Evolutionary conservation across 768 basidiomycete genomes (phyloP).

Genomic region (Melanogaster broomeanus): DNA sequence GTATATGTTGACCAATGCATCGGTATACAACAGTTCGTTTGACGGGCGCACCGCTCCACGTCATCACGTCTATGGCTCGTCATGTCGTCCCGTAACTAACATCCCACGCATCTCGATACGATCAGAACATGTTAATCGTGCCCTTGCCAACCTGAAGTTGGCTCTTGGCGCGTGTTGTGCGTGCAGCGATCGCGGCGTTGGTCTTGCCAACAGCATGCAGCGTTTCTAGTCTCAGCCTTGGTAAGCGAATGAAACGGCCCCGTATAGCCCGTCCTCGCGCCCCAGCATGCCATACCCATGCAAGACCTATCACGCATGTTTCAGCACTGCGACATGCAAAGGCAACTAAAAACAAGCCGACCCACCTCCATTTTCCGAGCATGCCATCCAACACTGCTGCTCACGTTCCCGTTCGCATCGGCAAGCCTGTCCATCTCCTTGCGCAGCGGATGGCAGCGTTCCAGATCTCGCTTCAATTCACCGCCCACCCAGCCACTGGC

Average conservation of each 20-base stretch:
- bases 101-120: no score
- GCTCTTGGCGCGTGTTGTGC: no score
- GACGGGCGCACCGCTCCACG: no score
- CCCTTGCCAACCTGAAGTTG: no score
- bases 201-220: no score
- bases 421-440: conserved; percentile 71
- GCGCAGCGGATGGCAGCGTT: conserved; percentile 74
- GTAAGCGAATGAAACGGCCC: conserved; percentile 93
- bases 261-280: conserved; percentile 90
- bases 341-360: conserved; percentile 12
- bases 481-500: conserved; percentile 76
- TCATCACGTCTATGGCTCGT: no score
- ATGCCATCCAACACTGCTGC: conserved; percentile 92
- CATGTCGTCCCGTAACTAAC: no score
- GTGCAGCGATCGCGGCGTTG: no score
- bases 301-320: conserved; percentile 53
- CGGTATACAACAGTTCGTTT: no score
- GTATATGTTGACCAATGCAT: no score
- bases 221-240: no score
- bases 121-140: no score
- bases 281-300: conserved; percentile 91
- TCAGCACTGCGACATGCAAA: background rate
- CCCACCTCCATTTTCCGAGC: conserved; percentile 94
- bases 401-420: conserved; percentile 86
- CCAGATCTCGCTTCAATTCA: conserved; percentile 60